These are phyloP conservation scores for Starmerella floris DNA, from an alignment of 805 yeast species.

Conservation along the genomic window DNA sequence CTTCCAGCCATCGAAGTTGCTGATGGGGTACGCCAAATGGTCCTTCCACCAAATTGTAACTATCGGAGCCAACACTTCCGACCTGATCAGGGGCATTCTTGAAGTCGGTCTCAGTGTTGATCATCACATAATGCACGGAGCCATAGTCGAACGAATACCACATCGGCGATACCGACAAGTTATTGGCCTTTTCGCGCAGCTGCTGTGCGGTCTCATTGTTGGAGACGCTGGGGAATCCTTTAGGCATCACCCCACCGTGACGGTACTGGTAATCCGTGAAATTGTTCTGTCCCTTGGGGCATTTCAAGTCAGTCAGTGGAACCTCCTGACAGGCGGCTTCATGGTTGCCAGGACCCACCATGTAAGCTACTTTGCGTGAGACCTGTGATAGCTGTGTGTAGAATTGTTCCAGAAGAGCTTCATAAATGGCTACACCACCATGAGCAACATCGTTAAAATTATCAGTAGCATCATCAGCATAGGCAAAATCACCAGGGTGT, in stretches of 20 bases:
- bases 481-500: constrained; percentile 5
- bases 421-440: constrained; percentile 2
- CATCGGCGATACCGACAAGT: constrained; percentile 4
- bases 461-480: background rate
- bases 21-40: constrained; percentile 3
- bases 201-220: background rate
- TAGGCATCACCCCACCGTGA: constrained; percentile 2
- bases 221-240: constrained; percentile 3
- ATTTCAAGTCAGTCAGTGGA: background rate
- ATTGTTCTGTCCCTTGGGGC: constrained; percentile 6
- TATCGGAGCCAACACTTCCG: background rate
- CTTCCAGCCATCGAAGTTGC: constrained; percentile 4
- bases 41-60: constrained; percentile 1
- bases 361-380: background rate
- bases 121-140: constrained; percentile 1
- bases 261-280: constrained; percentile 4
- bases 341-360: constrained; percentile 3
- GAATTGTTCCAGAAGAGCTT: constrained; percentile 3
- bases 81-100: constrained; percentile 2
- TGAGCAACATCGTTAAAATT: constrained; percentile 1
- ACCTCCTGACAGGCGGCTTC: constrained; percentile 6
- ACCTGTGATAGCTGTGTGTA: background rate
- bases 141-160: constrained; percentile 8
- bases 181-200: background rate
- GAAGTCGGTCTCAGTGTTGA: constrained; percentile 7